Evolutionary conservation across 2,329 filamentous ascomycete species (phyloP).

Genomic region (Neofusicoccum sp.): DNA sequence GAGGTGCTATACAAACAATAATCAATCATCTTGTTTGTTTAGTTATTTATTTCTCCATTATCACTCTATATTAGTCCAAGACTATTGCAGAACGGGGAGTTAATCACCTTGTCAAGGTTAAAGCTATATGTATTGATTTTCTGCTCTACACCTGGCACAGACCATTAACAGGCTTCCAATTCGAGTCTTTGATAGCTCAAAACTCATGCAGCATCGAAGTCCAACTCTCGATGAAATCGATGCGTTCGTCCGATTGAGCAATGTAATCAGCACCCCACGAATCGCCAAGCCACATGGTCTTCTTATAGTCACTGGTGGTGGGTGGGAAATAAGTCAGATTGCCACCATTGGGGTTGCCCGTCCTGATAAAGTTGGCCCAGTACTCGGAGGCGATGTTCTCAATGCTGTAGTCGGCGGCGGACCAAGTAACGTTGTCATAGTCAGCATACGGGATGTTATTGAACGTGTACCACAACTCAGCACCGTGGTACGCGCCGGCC

Average conservation of each 20-base stretch:
- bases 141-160: too few species aligned
- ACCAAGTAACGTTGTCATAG: constrained; percentile 22
- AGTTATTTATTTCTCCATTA: too few species aligned
- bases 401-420: constrained; percentile 32
- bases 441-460: constrained; percentile 34
- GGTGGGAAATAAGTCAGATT: background rate
- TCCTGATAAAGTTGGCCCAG: constrained; percentile 16
- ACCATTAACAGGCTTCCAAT: too few species aligned
- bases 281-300: constrained; percentile 12
- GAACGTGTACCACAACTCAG: constrained; percentile 40
- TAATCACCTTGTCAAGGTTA: too few species aligned
- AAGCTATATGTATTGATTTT: too few species aligned
- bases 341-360: constrained; percentile 1
- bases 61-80: too few species aligned
- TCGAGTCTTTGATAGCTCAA: background rate
- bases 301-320: background rate
- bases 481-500: constrained; percentile 38
- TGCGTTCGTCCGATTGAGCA: background rate
- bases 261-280: background rate
- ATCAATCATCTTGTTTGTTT: too few species aligned
- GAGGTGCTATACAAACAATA: too few species aligned
- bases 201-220: constrained; percentile 3
- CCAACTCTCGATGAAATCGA: constrained; percentile 2
- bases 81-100: too few species aligned
- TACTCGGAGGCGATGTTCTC: background rate